Evolutionary conservation across 2,329 filamentous ascomycete genomes (phyloP), one percentile per base, ranked within the genome.

Genomic region (Penicillium sclerotigenum): DNA sequence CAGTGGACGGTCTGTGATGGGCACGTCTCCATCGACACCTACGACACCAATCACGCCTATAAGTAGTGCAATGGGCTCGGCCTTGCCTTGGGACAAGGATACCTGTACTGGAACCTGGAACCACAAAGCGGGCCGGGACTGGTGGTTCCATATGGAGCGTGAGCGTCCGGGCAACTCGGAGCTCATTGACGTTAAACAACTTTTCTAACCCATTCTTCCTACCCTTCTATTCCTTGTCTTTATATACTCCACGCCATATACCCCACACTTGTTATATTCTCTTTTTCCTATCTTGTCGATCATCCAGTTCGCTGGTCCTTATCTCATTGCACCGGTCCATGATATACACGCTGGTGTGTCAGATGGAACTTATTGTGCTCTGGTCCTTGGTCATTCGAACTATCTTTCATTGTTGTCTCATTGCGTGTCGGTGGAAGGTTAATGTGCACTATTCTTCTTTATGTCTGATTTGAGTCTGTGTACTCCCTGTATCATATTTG

Each of bases 41-140:
- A 65, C 62, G 1, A 72, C 65, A 0, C 70, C 73, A 14, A 55
- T 64, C 3, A 73, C 71, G 5, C 68, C 68, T 6, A 68, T 69
- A 57, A 71, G 64, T 57, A 67, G 64, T 36, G 49, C 61, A 22
- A 66, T 67, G 7, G 60, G 61, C 7, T 58, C 61, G 3, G 62
- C 64, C 26, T 64, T 74, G 7, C 72, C 72, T 11, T 77, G 74
- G 74, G 69, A 72, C 18, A 71, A 71, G 54, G 75, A 77, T 50
- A 71, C 68, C n/a, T 77, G 75, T 57, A 77, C 73, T 38, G 75
- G 75, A 9, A 71, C 73, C 6, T 77, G 75, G 75, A 77, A 77
- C 18, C 73, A 76, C 58, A 73, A 70, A 52, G 63, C 49, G 38
- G 74, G 74, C 24, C 71, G 74, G 36, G 75, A 77, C 24, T 77